Conservation (phyloP, 2,329 filamentous ascomycete species). For the Stachybotrys chartarum region DNA sequence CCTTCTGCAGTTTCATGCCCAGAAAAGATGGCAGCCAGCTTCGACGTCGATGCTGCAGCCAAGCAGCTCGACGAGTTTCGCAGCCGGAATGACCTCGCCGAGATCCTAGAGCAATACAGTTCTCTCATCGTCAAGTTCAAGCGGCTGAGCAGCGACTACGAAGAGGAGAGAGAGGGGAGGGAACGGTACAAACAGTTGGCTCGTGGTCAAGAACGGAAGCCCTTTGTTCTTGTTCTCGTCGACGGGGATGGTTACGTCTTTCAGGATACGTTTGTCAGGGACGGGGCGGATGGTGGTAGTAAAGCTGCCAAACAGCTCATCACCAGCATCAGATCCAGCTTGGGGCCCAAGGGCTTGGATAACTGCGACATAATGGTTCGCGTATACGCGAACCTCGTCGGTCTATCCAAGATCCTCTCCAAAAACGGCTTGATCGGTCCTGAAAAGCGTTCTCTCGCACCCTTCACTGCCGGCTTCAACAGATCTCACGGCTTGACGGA, state of each 20-base stretch:
- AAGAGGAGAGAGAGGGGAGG: slow-evolving; percentile 45
- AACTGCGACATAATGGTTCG: slow-evolving; percentile 47
- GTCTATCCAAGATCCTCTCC: slow-evolving; percentile 41
- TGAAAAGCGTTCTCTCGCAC: slow-evolving; percentile 47
- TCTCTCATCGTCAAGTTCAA: slow-evolving; percentile 45
- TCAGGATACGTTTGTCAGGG: slow-evolving; percentile 38
- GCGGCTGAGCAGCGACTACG: slow-evolving; percentile 47
- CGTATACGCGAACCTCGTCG: slow-evolving; percentile 48
- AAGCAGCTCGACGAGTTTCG: slow-evolving; percentile 23
- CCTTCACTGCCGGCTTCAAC: slow-evolving; percentile 51
- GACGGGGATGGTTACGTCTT: slow-evolving; percentile 55
- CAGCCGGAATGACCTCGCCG: slow-evolving; percentile 13
- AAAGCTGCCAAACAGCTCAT: slow-evolving; percentile 47
- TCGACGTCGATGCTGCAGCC: slow-evolving; percentile 10
- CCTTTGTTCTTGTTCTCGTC: slow-evolving; percentile 54
- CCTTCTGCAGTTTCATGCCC: too few species aligned
- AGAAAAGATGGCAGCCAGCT: not conserved
- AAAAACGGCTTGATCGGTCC: slow-evolving; percentile 38
- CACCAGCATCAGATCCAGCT: slow-evolving; percentile 38
- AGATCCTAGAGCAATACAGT: slow-evolving; percentile 23
- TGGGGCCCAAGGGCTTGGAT: slow-evolving; percentile 39
- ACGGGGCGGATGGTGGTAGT: slow-evolving; percentile 45
- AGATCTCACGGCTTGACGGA: slow-evolving; percentile 51
- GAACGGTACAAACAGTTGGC: slow-evolving; percentile 49
- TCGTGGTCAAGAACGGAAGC: slow-evolving; percentile 41